Evolutionary conservation across 1,284 basidiomycete genomes (phyloP).

Genomic region (Ceratobasidium sp.): DNA sequence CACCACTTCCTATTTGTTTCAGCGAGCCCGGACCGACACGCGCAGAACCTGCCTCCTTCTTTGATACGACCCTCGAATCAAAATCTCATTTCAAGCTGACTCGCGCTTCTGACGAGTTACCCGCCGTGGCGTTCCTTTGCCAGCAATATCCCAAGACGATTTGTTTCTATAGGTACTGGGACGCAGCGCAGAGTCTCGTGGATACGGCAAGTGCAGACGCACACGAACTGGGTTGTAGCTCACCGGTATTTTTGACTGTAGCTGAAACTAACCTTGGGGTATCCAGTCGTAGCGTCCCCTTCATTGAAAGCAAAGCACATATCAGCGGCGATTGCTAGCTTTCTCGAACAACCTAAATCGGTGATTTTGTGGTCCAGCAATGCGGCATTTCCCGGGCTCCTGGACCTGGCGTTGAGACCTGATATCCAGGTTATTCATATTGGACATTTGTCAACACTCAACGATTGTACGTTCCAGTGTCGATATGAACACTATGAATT

Average conservation of each 20-base stretch:
- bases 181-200: neutral
- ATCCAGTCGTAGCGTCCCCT: too few species aligned
- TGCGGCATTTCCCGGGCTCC: neutral
- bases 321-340: too few species aligned
- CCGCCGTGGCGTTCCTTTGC: neutral
- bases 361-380: neutral
- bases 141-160: neutral
- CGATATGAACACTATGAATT: too few species aligned
- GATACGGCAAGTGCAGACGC: neutral
- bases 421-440: neutral
- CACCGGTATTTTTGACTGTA: too few species aligned
- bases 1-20: neutral
- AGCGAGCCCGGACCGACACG: neutral
- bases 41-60: neutral
- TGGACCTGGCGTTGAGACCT: neutral
- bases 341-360: too few species aligned
- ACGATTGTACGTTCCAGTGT: too few species aligned
- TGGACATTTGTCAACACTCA: too few species aligned
- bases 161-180: slow-evolving; percentile 26
- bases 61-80: too few species aligned
- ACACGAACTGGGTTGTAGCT: too few species aligned
- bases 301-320: too few species aligned
- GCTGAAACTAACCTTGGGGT: too few species aligned
- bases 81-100: neutral
- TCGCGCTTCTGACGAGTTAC: neutral